A percentile compares a stretch with the other conserved stretches of the same genome.
Conservation (phyloP, 176 grass and related monocot species). For the Canna indica region DNA sequence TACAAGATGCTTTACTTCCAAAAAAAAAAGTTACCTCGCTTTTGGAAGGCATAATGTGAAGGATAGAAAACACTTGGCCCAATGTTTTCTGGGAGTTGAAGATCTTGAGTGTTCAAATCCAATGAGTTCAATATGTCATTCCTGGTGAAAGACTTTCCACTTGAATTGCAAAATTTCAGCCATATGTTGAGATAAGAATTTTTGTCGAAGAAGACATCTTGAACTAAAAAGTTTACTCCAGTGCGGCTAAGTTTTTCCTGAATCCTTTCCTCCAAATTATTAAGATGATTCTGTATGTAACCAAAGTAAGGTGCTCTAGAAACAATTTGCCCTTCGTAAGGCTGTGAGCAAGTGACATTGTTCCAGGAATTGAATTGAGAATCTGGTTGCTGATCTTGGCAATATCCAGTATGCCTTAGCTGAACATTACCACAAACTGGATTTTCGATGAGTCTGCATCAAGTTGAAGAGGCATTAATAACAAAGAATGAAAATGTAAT, state of each 20-base stretch:
- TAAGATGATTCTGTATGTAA: background rate
- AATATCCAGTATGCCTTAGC: slow-evolving; percentile 30
- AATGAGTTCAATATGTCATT: slow-evolving; percentile 30
- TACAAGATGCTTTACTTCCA: too few relatives aligned
- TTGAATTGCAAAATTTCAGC: slow-evolving; percentile 29
- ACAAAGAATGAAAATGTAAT: background rate
- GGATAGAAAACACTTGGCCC: slow-evolving; percentile 42
- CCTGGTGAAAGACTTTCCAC: slow-evolving; percentile 30
- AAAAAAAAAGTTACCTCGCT: slow-evolving; percentile 10
- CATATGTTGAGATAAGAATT: slow-evolving; percentile 27
- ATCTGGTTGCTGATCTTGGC: slow-evolving; percentile 24
- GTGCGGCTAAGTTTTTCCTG: background rate
- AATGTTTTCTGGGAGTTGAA: slow-evolving; percentile 15
- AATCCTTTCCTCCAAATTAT: background rate
- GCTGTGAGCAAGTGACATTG: slow-evolving; percentile 50
- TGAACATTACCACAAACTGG: slow-evolving; percentile 39
- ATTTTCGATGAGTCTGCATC: slow-evolving; percentile 64
- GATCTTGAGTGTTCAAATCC: slow-evolving; percentile 36
- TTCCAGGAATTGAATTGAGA: slow-evolving; percentile 36
- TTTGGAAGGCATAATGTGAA: slow-evolving; percentile 23
- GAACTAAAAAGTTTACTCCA: background rate
- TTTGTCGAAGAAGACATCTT: slow-evolving; percentile 8
- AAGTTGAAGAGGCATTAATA: background rate
- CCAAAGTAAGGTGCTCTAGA: slow-evolving; percentile 7
- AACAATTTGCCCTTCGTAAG: slow-evolving; percentile 5